Evolutionary conservation across 495 filamentous ascomycete species (phyloP).

Genomic region (Aspergillus bridgeri): DNA sequence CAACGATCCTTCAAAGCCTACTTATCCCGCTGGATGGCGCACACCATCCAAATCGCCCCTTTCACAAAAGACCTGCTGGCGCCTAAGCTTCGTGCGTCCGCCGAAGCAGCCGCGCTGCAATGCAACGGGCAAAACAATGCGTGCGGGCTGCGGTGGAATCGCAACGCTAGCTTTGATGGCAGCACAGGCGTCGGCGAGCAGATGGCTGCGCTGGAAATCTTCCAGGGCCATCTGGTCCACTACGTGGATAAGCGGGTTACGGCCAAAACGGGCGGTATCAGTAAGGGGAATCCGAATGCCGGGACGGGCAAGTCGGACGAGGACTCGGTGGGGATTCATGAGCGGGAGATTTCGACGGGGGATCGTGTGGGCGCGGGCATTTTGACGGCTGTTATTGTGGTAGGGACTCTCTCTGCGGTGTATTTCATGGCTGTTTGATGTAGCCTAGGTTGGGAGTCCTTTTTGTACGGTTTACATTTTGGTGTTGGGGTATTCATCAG

Average conservation of each 20-base stretch:
- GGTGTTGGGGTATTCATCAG: neutral
- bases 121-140: conserved; percentile 58
- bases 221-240: conserved; percentile 55
- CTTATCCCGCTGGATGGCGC: conserved; percentile 68
- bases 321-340: conserved; percentile 8
- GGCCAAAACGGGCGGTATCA: conserved; percentile 62
- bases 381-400: conserved; percentile 48
- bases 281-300: conserved; percentile 60
- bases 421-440: conserved; percentile 36
- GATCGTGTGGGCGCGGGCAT: conserved; percentile 62
- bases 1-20: conserved; percentile 81
- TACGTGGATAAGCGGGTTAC: conserved; percentile 49
- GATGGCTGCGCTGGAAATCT: conserved; percentile 61
- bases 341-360: conserved; percentile 37
- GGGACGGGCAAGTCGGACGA: conserved; percentile 28
- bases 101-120: conserved; percentile 60
- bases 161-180: conserved; percentile 43
- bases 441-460: neutral
- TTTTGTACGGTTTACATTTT: neutral
- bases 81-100: conserved; percentile 56
- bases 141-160: conserved; percentile 64
- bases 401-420: conserved; percentile 35
- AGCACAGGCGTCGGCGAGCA: conserved; percentile 59
- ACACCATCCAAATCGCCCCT: conserved; percentile 61
- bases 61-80: conserved; percentile 56